These are phyloP conservation scores for Beauveria bassiana DNA, from an alignment of 2,329 filamentous ascomycete genomes.

Conservation along the genomic window DNA sequence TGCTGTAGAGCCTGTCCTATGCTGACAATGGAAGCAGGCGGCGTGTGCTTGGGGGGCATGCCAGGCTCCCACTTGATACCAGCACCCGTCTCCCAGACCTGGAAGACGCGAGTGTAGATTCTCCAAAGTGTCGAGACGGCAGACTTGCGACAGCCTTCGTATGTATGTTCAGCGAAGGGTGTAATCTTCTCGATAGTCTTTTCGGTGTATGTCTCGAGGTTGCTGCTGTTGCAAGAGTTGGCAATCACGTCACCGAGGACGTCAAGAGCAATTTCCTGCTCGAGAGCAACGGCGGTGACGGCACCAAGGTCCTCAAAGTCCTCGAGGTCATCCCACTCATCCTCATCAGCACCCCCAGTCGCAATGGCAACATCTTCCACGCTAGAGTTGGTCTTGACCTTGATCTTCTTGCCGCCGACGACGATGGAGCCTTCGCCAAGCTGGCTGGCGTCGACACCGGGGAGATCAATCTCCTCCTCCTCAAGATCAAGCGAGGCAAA, in stretches of 20 bases:
- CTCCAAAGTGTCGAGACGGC: conserved; percentile 89
- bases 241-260: conserved; percentile 89
- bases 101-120: conserved; percentile 84
- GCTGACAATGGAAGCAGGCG: conserved; percentile 72
- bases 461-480: conserved; percentile 77
- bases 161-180: conserved; percentile 77
- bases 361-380: conserved; percentile 48
- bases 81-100: conserved; percentile 66
- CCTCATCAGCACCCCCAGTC: conserved; percentile 48
- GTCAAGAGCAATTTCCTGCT: conserved; percentile 96
- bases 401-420: conserved; percentile 77
- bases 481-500: conserved; percentile 81
- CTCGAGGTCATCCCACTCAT: conserved; percentile 69
- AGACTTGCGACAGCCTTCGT: conserved; percentile 89
- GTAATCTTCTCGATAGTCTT: conserved; percentile 77
- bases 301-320: conserved; percentile 79
- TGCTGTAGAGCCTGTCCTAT: conserved; percentile 80
- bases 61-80: conserved; percentile 84
- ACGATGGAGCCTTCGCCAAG: conserved; percentile 70
- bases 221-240: conserved; percentile 70
- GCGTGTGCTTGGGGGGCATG: conserved; percentile 71
- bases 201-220: conserved; percentile 73
- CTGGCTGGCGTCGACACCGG: conserved; percentile 47
- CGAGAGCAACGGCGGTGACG: conserved; percentile 81
- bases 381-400: conserved; percentile 54